A percentile compares a stretch with the other conserved stretches of the same genome.
Conservation (phyloP, 2,329 filamentous ascomycete species). For the Biscogniauxia marginata region DNA sequence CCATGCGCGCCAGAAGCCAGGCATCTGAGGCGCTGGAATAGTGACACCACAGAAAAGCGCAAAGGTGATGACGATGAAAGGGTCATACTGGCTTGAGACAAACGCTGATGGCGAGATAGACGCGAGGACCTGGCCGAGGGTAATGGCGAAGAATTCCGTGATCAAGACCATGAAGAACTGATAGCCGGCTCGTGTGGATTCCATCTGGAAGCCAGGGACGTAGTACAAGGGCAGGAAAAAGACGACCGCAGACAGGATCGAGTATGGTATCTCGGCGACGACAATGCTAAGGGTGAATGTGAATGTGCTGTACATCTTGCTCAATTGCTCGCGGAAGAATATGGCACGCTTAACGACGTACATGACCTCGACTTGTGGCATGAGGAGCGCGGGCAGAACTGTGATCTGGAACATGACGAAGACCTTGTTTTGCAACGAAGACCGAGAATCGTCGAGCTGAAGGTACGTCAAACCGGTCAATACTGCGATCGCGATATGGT, state of each 20-base stretch:
- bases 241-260: slow-evolving; percentile 71
- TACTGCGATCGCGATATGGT: slow-evolving; percentile 75
- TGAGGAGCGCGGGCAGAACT: slow-evolving; percentile 78
- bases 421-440: slow-evolving; percentile 78
- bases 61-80: slow-evolving; percentile 80
- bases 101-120: slow-evolving; percentile 76
- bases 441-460: slow-evolving; percentile 71
- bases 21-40: slow-evolving; percentile 75
- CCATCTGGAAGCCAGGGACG: slow-evolving; percentile 70
- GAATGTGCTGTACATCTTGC: slow-evolving; percentile 81
- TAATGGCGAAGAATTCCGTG: slow-evolving; percentile 82
- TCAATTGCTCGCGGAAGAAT: slow-evolving; percentile 81
- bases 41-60: slow-evolving; percentile 86
- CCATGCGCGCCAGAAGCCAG: slow-evolving; percentile 75
- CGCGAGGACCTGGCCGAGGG: slow-evolving; percentile 72
- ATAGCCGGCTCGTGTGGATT: slow-evolving; percentile 69
- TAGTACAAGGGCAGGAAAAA: slow-evolving; percentile 87
- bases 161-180: slow-evolving; percentile 84
- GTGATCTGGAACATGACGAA: slow-evolving; percentile 91
- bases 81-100: slow-evolving; percentile 77
- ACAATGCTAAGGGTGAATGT: slow-evolving; percentile 77
- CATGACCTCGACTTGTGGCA: slow-evolving; percentile 81
- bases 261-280: slow-evolving; percentile 83
- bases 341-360: slow-evolving; percentile 78
- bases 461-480: slow-evolving; percentile 79